Conservation (phyloP, 257 asterid genomes). For the Fraxinus anomala region DNA sequence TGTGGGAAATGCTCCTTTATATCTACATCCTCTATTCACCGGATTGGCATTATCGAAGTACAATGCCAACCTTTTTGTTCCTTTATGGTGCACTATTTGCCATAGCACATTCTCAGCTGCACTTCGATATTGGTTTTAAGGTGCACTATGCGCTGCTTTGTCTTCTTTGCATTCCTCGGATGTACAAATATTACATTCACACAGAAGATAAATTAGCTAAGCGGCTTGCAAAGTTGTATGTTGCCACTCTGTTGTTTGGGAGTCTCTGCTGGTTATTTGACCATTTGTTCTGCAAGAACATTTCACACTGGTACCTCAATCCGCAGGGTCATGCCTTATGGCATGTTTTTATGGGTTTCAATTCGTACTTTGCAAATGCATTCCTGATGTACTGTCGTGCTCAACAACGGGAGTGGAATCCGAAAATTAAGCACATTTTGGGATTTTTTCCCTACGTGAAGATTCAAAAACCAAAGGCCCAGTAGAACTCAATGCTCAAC, state of each 20-base stretch:
- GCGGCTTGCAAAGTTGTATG: constrained; percentile 71
- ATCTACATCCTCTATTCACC: constrained; percentile 95
- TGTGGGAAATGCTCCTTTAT: constrained; percentile 97
- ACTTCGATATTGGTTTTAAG: constrained; percentile 68
- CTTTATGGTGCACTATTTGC: constrained; percentile 80
- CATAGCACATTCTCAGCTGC: constrained; percentile 66
- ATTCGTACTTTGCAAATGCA: constrained; percentile 81
- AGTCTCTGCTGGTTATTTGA: constrained; percentile 76
- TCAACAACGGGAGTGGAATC: constrained; percentile 87
- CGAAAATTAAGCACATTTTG: constrained; percentile 57
- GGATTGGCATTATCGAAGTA: constrained; percentile 94
- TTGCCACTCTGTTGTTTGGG: constrained; percentile 53
- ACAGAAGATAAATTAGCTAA: constrained; percentile 74
- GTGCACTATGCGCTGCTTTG: constrained; percentile 85
- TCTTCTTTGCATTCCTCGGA: constrained; percentile 89
- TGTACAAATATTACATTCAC: constrained; percentile 83
- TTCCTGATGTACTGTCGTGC: constrained; percentile 96
- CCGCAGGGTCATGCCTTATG: constrained; percentile 98
- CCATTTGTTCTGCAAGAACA: constrained; percentile 56
- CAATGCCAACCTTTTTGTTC: constrained; percentile 92
- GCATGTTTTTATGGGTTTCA: constrained; percentile 88
- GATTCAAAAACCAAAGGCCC: constrained; percentile 76
- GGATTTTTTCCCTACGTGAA: constrained; percentile 74
- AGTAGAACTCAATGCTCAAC: constrained; percentile 43
- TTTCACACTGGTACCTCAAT: constrained; percentile 56